Conservation (phyloP, 2,329 filamentous ascomycete species). For the Venturia nashicola region DNA sequence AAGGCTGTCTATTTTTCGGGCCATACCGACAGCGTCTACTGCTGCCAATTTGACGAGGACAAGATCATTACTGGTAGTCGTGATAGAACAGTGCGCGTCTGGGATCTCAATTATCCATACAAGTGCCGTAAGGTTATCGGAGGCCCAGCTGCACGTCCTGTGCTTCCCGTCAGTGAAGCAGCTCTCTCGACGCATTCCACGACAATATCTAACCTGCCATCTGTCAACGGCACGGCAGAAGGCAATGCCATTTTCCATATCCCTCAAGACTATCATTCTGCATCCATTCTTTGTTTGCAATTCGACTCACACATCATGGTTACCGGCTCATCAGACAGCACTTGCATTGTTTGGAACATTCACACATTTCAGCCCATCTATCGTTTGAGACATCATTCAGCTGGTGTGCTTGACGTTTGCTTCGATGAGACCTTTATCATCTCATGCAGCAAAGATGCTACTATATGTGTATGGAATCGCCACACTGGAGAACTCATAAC, state of each 20-base stretch:
- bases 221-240: slow-evolving; percentile 32
- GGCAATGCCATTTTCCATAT: slow-evolving; percentile 35
- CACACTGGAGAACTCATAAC: slow-evolving; percentile 62
- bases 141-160: slow-evolving; percentile 49
- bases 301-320: slow-evolving; percentile 90
- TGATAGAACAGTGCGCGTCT: slow-evolving; percentile 89
- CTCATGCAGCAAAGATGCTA: slow-evolving; percentile 92
- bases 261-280: slow-evolving; percentile 58
- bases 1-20: slow-evolving; percentile 82
- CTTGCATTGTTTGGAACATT: slow-evolving; percentile 76
- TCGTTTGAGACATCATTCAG: slow-evolving; percentile 65
- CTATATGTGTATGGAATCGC: slow-evolving; percentile 90
- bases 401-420: slow-evolving; percentile 85
- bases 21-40: slow-evolving; percentile 93
- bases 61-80: slow-evolving; percentile 96
- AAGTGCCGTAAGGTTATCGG: slow-evolving; percentile 80
- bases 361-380: slow-evolving; percentile 68
- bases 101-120: slow-evolving; percentile 76
- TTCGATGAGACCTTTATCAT: slow-evolving; percentile 89
- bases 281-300: slow-evolving; percentile 87
- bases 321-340: slow-evolving; percentile 85
- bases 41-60: slow-evolving; percentile 92
- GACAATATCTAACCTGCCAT: slow-evolving; percentile 24
- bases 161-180: slow-evolving; percentile 32
- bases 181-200: slow-evolving; percentile 28